phyloP scores from a whole-genome alignment of 169 alveolate species.

The Perkinsus olseni region DNA sequence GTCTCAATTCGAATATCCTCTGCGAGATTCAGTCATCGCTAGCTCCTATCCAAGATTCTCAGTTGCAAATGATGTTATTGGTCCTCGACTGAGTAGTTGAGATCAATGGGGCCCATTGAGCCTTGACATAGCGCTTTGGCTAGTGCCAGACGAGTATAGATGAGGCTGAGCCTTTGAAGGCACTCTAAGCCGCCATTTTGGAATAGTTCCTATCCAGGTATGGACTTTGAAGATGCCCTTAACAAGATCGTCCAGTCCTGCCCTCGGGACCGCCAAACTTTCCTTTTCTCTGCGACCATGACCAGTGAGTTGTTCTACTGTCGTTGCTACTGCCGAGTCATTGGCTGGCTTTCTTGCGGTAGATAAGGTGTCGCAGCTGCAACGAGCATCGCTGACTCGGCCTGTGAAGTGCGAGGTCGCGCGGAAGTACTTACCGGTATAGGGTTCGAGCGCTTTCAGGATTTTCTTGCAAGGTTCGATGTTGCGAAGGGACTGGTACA shows the following conservation, averaged over 20 bases:
- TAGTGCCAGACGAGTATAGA: no score
- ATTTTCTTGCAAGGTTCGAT: conserved; percentile 67
- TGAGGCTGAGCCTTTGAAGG: no score
- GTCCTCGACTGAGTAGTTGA: no score
- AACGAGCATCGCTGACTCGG: conserved; percentile 87
- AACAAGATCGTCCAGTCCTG: conserved; percentile 78
- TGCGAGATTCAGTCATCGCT: no score
- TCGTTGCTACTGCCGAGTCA: neutral
- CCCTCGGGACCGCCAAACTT: conserved; percentile 88
- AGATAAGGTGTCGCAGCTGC: conserved; percentile 85
- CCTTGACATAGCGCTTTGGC: no score
- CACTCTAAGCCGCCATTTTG: no score
- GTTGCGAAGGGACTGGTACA: conserved; percentile 83
- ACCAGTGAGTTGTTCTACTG: conserved; percentile 60
- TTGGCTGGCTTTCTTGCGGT: neutral
- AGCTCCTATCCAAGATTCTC: no score
- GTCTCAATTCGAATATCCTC: no score
- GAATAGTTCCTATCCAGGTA: no score
- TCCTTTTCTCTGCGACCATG: conserved; percentile 98
- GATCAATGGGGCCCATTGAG: no score
- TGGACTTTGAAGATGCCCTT: conserved; percentile 95
- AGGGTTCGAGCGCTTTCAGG: neutral
- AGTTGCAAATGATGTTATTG: no score
- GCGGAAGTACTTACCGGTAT: conserved; percentile 14
- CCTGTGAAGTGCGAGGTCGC: conserved; percentile 86